Base-by-base conservation (phyloP, 768 basidiomycete species). In the Mycena pura region DNA sequence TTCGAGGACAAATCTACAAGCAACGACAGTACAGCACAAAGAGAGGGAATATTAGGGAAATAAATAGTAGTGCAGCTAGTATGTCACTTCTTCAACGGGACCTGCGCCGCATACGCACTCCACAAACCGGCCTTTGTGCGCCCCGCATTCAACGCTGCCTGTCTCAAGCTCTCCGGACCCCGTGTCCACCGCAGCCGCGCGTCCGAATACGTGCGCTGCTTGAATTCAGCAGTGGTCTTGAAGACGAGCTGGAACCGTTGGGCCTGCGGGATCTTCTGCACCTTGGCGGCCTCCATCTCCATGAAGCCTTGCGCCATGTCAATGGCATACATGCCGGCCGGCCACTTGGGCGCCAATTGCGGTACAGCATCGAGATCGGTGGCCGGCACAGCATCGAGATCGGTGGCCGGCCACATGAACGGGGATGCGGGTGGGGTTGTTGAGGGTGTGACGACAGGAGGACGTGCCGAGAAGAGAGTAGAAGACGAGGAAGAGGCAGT, bases 261-360 rank as follows among this genome's bases (percentile, higher is more conserved):
- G 11, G 19, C 14, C 5, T 15, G 17, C 25, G 36, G 27, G 3
- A 40, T 29, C 32, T 44, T 17, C 3, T n/a, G 5, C 6, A 19
- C 5, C 6, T 29, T 28, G 25, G 38, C 21, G 2, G 21, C 19
- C 31, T 62, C 52, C 56, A 69, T 69, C 15, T 8, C 38, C 10
- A 29, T 17, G 34, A 70, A 69, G 13, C 60, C 54, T 1, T 50
- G 32, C 21, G 6, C 53, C 64, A 70, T 70, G 29, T 70, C 68
- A 3, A 46, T n/a, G n/a, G n/a, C n/a, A n/a, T n/a, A n/a, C n/a
- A n/a, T n/a, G n/a, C n/a, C n/a, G n/a, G n/a, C n/a, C n/a, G n/a
- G n/a, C n/a, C n/a, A n/a, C n/a, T n/a, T n/a, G n/a, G n/a, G n/a
- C n/a, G n/a, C n/a, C n/a, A n/a, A n/a, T n/a, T n/a, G n/a, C n/a